These are phyloP conservation scores for Radiomyces spectabilis DNA, from an alignment of 192 early-diverging fungal genomes.

Conservation along the genomic window DNA sequence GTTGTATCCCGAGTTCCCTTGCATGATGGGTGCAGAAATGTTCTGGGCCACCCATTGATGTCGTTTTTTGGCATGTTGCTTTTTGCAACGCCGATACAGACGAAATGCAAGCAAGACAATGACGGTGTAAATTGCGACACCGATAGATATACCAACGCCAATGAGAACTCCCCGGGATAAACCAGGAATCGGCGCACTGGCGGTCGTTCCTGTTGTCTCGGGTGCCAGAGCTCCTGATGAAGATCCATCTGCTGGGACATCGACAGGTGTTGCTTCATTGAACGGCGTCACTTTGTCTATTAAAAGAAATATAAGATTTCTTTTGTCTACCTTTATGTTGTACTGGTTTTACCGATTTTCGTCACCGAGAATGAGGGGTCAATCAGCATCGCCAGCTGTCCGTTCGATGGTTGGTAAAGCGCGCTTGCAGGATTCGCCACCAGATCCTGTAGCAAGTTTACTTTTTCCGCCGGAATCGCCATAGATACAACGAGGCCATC, in stretches of 20 bases:
- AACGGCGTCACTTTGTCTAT: background rate
- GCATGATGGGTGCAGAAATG: slow-evolving; percentile 27
- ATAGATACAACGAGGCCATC: slow-evolving; percentile 17
- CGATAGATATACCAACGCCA: slow-evolving; percentile 25
- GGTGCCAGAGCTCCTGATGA: background rate
- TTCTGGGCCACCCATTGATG: slow-evolving; percentile 15
- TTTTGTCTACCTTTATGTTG: background rate
- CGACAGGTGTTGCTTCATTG: background rate
- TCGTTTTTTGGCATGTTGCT: slow-evolving; percentile 8
- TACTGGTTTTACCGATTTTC: background rate
- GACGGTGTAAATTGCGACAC: slow-evolving; percentile 25
- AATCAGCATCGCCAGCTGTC: slow-evolving; percentile 14
- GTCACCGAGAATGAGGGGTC: slow-evolving; percentile 14
- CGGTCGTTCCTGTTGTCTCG: too few species aligned
- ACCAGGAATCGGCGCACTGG: background rate
- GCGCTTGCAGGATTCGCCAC: background rate
- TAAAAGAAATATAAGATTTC: background rate
- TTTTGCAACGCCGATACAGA: background rate
- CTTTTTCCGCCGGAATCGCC: slow-evolving; percentile 8
- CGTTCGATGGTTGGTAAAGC: slow-evolving; percentile 5
- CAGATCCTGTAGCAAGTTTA: slow-evolving; percentile 1
- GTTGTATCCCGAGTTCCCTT: slow-evolving; percentile 23
- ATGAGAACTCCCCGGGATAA: slow-evolving; percentile 22
- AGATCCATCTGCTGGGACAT: slow-evolving; percentile 2
- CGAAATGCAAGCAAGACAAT: slow-evolving; percentile 16